Evolutionary conservation across 2,329 filamentous ascomycete genomes (phyloP), one percentile per base, ranked within the genome.

Genomic region (Fusarium sp.): DNA sequence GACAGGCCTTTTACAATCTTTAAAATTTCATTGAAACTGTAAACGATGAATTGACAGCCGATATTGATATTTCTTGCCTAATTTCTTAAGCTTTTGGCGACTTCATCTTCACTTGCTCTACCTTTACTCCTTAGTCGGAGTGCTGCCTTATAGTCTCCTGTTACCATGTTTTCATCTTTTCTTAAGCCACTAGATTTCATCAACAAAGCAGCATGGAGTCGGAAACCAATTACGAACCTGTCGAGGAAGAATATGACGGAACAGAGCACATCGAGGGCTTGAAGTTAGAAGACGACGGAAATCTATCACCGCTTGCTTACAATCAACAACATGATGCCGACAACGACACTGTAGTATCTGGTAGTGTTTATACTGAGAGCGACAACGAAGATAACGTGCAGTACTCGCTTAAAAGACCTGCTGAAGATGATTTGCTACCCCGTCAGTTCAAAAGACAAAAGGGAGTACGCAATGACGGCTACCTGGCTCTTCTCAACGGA

Each of bases 401-500:
- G 13, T n/a, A 41, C 47, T 75, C 69, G 16, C 70, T 77, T 25
- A 83, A 82, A 65, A 75, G 77, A 16, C 69, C 70, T 9, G 76
- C 76, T 1, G 67, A 76, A 18, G 69, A 72, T 22, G 57, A 71
- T 7, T 25, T 75, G 62, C 16, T 55, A 27, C 54, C 58, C 27
- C 75, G 73, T 9, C 81, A 82, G 4, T 81, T 83, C 66, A 88
- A 88, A 72, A 81, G 85, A 32, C 78, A 77, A 48, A 83, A 77
- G 58, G 79, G 80, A 7, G 41, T 76, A 4, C 77, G 87, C 61
- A 87, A 84, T 65, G 68, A 69, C 8, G 79, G 78, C 7, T 89
- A 89, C 65, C 75, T 88, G 14, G 77, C 80, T 25, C 74, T 89
- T 2, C 80, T 89, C 30, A 90, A 92, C 69, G 79, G 81, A 24